Conservation (phyloP, 257 asterid genomes). For the Coffea canephora region DNA sequence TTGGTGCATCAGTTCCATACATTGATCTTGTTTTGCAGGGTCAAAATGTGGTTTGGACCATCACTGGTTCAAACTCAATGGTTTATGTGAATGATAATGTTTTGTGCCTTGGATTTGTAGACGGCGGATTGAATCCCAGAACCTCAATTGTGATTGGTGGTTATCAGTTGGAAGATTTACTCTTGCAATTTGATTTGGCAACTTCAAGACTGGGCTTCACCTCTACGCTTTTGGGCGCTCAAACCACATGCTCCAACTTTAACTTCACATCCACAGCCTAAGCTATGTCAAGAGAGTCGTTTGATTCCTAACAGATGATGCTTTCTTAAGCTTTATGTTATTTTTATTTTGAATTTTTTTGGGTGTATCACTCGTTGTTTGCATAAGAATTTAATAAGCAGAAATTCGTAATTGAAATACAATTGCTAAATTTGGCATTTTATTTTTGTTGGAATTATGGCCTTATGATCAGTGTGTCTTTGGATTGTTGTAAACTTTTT, state of each 20-base stretch:
- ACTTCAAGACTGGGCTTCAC: slow-evolving; percentile 58
- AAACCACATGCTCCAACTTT: slow-evolving; percentile 66
- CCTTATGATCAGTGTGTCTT: neutral
- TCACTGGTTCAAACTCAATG: slow-evolving; percentile 61
- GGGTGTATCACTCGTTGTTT: too few species aligned
- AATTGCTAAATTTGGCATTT: too few species aligned
- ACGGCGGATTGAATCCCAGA: slow-evolving; percentile 46
- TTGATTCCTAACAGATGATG: too few species aligned
- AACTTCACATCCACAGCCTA: slow-evolving; percentile 53
- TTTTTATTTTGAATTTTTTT: too few species aligned
- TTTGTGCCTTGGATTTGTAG: slow-evolving; percentile 48
- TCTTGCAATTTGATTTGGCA: slow-evolving; percentile 65
- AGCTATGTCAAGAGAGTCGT: too few species aligned
- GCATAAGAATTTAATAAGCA: too few species aligned
- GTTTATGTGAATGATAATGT: slow-evolving; percentile 42
- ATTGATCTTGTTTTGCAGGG: slow-evolving; percentile 52
- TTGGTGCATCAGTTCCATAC: slow-evolving; percentile 53
- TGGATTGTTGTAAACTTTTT: neutral
- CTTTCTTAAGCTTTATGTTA: neutral
- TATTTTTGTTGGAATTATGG: neutral
- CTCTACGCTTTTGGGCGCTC: slow-evolving; percentile 32
- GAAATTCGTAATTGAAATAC: too few species aligned
- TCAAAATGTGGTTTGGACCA: slow-evolving; percentile 47
- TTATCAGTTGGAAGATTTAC: slow-evolving; percentile 43
- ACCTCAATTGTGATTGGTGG: slow-evolving; percentile 64